A percentile compares a stretch with the other conserved stretches of the same genome.
These are phyloP conservation scores for Boletus smithii DNA, from an alignment of 1,284 basidiomycete species.

Conservation along the genomic window DNA sequence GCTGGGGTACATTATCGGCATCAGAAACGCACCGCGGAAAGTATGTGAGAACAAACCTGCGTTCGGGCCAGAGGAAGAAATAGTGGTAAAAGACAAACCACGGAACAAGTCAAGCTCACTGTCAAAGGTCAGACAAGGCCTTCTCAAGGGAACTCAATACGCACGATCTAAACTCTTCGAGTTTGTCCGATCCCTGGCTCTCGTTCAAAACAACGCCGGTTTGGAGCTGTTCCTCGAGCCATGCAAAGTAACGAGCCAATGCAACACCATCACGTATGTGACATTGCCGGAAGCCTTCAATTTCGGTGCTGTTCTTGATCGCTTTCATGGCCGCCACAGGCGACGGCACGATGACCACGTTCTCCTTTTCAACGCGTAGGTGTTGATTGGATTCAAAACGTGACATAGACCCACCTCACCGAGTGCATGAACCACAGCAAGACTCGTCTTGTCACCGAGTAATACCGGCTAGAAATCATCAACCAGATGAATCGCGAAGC, in stretches of 20 bases:
- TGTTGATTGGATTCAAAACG: background rate
- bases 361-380: constrained; percentile 38
- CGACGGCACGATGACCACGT: constrained; percentile 62
- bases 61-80: constrained; percentile 87
- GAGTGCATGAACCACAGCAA: constrained; percentile 76
- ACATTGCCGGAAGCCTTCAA: constrained; percentile 85
- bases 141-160: constrained; percentile 30
- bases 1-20: constrained; percentile 43
- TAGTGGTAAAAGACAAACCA: constrained; percentile 90
- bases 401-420: constrained; percentile 47
- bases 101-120: constrained; percentile 77
- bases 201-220: constrained; percentile 72
- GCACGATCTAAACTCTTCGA: constrained; percentile 80
- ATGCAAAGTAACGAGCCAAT: constrained; percentile 85
- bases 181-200: constrained; percentile 73
- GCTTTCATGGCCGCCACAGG: constrained; percentile 83
- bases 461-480: constrained; percentile 49
- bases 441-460: constrained; percentile 69
- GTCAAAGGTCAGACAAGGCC: constrained; percentile 8
- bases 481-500: background rate
- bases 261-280: constrained; percentile 93
- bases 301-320: constrained; percentile 85
- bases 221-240: constrained; percentile 84
- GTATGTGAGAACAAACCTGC: constrained; percentile 53
- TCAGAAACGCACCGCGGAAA: background rate